Percentiles rank a stretch among this genome's conserved stretches.
Evolutionary conservation across 2,329 filamentous ascomycete genomes (phyloP).

Genomic region (Cladosporium oxysporum): DNA sequence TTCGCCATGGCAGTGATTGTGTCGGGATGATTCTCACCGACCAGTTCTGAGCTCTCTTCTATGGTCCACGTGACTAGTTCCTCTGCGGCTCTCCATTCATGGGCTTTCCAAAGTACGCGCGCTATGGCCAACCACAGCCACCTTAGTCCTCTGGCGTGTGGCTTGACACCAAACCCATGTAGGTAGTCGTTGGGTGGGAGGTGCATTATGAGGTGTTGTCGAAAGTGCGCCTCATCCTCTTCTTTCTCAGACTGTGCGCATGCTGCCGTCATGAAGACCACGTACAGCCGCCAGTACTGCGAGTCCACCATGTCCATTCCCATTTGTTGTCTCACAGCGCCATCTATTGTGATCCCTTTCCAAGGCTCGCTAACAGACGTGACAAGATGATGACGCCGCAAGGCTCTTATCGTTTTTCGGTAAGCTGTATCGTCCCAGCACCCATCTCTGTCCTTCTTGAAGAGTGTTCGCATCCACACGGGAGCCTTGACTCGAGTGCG

Average conservation of each 20-base stretch:
- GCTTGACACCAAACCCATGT: neutral
- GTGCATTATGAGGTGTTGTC: neutral
- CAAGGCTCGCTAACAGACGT: neutral
- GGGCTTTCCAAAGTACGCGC: neutral
- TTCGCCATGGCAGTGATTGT: no score
- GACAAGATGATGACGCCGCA: neutral
- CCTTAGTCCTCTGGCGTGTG: neutral
- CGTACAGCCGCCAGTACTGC: neutral
- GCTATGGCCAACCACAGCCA: neutral
- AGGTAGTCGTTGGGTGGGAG: neutral
- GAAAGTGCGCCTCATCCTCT: neutral
- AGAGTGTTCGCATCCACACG: neutral
- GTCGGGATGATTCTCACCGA: neutral
- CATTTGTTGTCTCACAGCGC: neutral
- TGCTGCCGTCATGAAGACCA: neutral
- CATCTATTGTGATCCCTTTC: constrained; percentile 2
- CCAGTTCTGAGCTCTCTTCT: neutral
- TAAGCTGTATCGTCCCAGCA: constrained; percentile 5
- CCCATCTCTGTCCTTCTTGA: neutral
- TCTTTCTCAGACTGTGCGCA: neutral
- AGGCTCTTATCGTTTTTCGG: neutral
- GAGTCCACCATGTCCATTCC: neutral
- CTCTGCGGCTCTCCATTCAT: neutral
- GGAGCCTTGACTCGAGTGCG: neutral
- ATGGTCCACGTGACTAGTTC: neutral